Evolutionary conservation across 1,284 basidiomycete species (phyloP).

Genomic region (Hemileia vastatrix): DNA sequence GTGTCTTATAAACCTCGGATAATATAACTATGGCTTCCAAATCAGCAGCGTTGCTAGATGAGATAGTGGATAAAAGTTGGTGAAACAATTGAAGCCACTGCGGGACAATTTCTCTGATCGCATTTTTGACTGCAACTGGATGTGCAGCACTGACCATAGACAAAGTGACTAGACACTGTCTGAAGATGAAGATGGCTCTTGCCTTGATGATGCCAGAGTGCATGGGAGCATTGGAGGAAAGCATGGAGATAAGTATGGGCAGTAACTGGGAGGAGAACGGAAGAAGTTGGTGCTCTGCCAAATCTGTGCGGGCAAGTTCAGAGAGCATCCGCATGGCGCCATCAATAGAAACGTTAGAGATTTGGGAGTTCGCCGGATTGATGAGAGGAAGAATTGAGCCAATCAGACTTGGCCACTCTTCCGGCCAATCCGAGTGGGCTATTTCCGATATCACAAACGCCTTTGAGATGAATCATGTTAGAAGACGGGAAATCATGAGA

Average conservation of each 20-base stretch:
- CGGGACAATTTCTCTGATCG: conserved; percentile 67
- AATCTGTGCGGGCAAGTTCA: conserved; percentile 79
- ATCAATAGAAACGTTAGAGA: conserved; percentile 53
- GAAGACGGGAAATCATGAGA: not conserved
- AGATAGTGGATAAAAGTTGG: conserved; percentile 49
- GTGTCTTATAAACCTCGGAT: conserved; percentile 49
- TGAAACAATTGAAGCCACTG: conserved; percentile 80
- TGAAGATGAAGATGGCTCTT: conserved; percentile 74
- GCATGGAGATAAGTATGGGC: conserved; percentile 55
- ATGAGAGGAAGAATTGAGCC: conserved; percentile 62
- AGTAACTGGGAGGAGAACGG: conserved; percentile 73
- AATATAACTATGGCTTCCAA: conserved; percentile 67
- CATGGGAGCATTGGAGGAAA: conserved; percentile 35
- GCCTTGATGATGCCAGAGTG: conserved; percentile 71
- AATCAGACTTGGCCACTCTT: conserved; percentile 77
- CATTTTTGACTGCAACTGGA: conserved; percentile 72
- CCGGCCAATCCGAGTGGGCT: conserved; percentile 83
- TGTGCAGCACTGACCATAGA: conserved; percentile 91
- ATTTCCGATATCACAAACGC: conserved; percentile 73
- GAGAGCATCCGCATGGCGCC: conserved; percentile 90
- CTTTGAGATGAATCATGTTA: conserved; percentile 45
- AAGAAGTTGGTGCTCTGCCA: conserved; percentile 83
- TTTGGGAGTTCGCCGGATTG: conserved; percentile 55
- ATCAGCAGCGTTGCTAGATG: conserved; percentile 45
- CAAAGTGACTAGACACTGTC: conserved; percentile 76